Percentiles rank a stretch among this genome's conserved stretches.
Conservation (phyloP, 169 alveolate species). For the Cytauxzoon felis region DNA sequence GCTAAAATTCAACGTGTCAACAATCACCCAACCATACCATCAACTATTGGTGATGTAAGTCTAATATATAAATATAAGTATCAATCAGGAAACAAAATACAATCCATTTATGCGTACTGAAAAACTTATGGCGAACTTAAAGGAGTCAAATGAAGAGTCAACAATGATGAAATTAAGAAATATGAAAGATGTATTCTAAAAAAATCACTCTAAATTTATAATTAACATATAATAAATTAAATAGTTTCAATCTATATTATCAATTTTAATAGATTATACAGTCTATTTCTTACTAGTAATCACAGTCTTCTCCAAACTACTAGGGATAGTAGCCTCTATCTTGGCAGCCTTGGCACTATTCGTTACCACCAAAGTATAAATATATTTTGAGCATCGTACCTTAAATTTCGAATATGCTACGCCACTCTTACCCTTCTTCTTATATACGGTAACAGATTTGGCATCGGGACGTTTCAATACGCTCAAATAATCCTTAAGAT, state of each 20-base stretch:
- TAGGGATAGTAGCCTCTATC: slow-evolving; percentile 75
- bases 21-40: slow-evolving; percentile 68
- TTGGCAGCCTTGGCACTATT: slow-evolving; percentile 91
- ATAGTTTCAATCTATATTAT: background rate
- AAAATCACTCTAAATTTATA: background rate
- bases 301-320: slow-evolving; percentile 53
- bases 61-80: background rate
- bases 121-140: slow-evolving; percentile 15
- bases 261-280: background rate
- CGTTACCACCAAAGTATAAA: slow-evolving; percentile 89
- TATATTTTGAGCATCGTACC: slow-evolving; percentile 88
- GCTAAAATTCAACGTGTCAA: slow-evolving; percentile 16
- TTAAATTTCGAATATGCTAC: slow-evolving; percentile 87
- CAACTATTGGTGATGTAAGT: slow-evolving; percentile 47
- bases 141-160: slow-evolving; percentile 26
- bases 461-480: slow-evolving; percentile 81
- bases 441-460: slow-evolving; percentile 80
- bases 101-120: slow-evolving; percentile 60
- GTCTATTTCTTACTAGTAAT: slow-evolving; percentile 45
- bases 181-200: slow-evolving; percentile 44
- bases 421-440: slow-evolving; percentile 77
- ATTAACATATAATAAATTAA: background rate
- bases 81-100: slow-evolving; percentile 47
- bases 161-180: slow-evolving; percentile 46
- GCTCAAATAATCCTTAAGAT: slow-evolving; percentile 75